phyloP scores from a whole-genome alignment of 1,284 basidiomycete genomes.

The Phaffia rhodozyma region DNA sequence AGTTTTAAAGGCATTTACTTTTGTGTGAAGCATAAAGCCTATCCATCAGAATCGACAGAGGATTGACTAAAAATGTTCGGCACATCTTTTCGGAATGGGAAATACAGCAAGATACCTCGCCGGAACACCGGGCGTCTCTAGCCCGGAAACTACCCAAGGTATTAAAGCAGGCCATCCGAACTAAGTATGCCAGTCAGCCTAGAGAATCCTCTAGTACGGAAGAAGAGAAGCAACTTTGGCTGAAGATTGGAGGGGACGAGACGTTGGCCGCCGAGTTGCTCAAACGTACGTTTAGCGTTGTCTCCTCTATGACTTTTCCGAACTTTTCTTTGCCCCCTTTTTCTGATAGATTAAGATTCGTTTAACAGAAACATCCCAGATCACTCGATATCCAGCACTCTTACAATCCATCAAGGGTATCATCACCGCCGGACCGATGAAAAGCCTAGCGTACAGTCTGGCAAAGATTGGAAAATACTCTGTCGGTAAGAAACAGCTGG shows the following conservation, averaged over 20 bases:
- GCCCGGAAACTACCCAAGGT: constrained; percentile 61
- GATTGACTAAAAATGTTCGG: background rate
- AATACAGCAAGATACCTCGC: constrained; percentile 50
- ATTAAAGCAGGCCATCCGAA: constrained; percentile 31
- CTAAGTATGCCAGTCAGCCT: constrained; percentile 8
- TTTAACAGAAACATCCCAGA: constrained; percentile 13
- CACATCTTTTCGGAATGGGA: background rate
- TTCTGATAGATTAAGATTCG: background rate
- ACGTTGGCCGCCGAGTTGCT: constrained; percentile 3
- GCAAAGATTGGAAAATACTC: constrained; percentile 12
- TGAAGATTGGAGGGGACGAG: constrained; percentile 7
- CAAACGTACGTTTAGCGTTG: background rate
- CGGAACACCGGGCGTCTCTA: constrained; percentile 56
- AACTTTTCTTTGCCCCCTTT: background rate
- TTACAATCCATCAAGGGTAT: constrained; percentile 15
- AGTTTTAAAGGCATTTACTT: constrained; percentile 16
- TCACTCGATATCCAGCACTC: constrained; percentile 15
- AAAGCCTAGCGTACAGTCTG: background rate
- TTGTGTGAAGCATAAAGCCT: background rate
- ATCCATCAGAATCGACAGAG: background rate
- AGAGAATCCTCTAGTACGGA: background rate
- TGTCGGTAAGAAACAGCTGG: no score
- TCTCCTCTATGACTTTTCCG: background rate
- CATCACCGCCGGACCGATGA: constrained; percentile 16
- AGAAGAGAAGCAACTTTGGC: constrained; percentile 13